Conservation (phyloP, 805 yeast species). For the Monosporozyma servazzii region DNA sequence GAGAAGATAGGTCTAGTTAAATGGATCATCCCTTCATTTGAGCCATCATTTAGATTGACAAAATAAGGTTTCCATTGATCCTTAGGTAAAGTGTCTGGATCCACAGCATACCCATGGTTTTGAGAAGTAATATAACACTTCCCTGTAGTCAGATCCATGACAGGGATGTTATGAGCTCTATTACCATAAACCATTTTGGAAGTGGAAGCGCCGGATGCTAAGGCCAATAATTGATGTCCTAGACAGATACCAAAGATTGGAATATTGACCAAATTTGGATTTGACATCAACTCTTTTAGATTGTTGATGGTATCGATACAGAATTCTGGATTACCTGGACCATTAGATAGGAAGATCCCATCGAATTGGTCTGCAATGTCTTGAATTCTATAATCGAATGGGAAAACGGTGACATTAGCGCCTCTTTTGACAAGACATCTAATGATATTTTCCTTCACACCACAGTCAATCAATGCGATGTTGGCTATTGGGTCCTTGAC, state of each 20-base stretch:
- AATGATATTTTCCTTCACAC: constrained; percentile 94
- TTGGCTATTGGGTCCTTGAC: constrained; percentile 41
- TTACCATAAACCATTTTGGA: constrained; percentile 93
- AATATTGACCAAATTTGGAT: constrained; percentile 43
- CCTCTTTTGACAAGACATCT: constrained; percentile 92
- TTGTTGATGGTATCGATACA: constrained; percentile 70
- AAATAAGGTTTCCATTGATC: constrained; percentile 77
- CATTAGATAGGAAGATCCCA: constrained; percentile 89
- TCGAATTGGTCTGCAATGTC: constrained; percentile 86
- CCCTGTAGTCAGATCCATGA: constrained; percentile 80
- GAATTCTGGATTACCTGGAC: constrained; percentile 97
- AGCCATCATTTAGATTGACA: constrained; percentile 86
- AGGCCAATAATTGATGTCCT: constrained; percentile 93
- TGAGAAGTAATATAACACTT: constrained; percentile 97
- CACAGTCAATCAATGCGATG: constrained; percentile 93
- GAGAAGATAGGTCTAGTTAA: constrained; percentile 81
- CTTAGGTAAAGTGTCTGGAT: constrained; percentile 59
- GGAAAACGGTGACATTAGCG: constrained; percentile 92
- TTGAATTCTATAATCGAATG: constrained; percentile 89
- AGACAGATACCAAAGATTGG: constrained; percentile 97
- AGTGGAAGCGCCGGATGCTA: constrained; percentile 92
- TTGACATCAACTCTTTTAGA: constrained; percentile 60
- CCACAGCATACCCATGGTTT: constrained; percentile 98
- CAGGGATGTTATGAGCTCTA: constrained; percentile 98
- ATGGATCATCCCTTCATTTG: constrained; percentile 97